phyloP scores from a whole-genome alignment of 2,329 filamentous ascomycete species.

The Sporothrix protearum region DNA sequence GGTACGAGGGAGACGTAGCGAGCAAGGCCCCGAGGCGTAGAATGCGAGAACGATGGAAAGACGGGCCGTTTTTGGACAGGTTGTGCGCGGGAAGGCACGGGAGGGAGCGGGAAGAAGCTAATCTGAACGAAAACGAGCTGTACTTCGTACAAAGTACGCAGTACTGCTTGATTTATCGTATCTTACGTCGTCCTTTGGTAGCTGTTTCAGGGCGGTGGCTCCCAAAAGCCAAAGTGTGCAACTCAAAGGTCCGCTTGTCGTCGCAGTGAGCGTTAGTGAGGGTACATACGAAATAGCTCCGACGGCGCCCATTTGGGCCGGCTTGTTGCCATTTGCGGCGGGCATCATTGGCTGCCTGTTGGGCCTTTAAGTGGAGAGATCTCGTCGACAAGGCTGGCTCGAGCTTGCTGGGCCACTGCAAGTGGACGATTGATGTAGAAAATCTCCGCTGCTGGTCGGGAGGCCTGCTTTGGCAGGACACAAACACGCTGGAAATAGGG shows the following conservation, averaged over 20 bases:
- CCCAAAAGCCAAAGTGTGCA: no score
- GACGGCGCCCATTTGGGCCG: neutral
- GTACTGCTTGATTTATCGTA: no score
- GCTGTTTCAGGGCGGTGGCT: neutral
- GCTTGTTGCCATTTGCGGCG: neutral
- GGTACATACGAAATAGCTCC: neutral
- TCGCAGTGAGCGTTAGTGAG: neutral
- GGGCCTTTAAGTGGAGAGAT: neutral
- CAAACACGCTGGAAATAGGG: neutral
- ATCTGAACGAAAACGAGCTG: neutral
- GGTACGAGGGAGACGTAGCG: neutral
- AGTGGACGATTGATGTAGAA: neutral
- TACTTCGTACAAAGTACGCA: no score
- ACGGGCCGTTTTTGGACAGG: neutral
- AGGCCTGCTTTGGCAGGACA: neutral
- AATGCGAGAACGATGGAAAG: neutral
- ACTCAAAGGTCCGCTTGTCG: neutral
- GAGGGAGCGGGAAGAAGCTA: neutral
- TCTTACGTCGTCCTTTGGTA: neutral
- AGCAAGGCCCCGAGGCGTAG: neutral
- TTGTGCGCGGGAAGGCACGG: neutral
- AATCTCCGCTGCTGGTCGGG: neutral
- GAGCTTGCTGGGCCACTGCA: neutral
- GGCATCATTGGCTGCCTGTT: neutral
- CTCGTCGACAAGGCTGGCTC: neutral